Conservation (phyloP, 768 basidiomycete species). For the Leucosporidium scottii region DNA sequence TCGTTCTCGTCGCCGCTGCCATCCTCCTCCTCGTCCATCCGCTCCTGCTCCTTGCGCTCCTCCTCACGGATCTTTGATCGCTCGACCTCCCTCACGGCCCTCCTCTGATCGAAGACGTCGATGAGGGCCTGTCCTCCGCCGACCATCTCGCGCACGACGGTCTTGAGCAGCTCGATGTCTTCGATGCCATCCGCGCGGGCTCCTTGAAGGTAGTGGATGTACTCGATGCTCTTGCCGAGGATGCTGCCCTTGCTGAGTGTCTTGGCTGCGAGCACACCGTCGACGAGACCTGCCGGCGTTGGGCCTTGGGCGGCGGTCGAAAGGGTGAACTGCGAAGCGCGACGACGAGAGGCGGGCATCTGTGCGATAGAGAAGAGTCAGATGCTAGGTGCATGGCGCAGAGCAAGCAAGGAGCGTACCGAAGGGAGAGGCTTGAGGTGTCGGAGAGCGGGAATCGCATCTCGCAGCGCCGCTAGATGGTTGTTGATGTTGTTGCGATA, state of each 20-base stretch:
- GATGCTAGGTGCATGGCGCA: too few relatives aligned
- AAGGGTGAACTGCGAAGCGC: conserved; percentile 35
- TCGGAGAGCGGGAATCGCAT: conserved; percentile 32
- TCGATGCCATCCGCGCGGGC: conserved; percentile 41
- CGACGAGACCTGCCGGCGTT: conserved; percentile 57
- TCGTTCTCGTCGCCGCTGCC: conserved; percentile 13
- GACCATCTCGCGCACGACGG: conserved; percentile 64
- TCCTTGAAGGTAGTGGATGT: conserved; percentile 54
- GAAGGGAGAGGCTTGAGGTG: conserved; percentile 35
- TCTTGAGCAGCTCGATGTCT: conserved; percentile 72
- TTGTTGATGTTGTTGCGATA: conserved; percentile 36
- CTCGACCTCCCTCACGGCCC: conserved; percentile 41
- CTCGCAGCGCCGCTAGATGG: conserved; percentile 31
- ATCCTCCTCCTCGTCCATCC: conserved; percentile 63
- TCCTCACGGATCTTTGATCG: conserved; percentile 67
- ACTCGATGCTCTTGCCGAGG: conserved; percentile 81
- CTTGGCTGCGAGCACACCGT: conserved; percentile 84
- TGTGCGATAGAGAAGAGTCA: background rate
- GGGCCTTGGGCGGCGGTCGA: conserved; percentile 25
- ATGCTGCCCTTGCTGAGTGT: conserved; percentile 89
- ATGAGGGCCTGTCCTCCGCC: conserved; percentile 65
- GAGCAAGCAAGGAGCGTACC: background rate
- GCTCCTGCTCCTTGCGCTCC: conserved; percentile 56
- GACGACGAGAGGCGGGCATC: conserved; percentile 31
- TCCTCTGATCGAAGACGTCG: conserved; percentile 64